phyloP scores from a whole-genome alignment of 2,329 filamentous ascomycete genomes.

The Endoconidiophora polonica region DNA sequence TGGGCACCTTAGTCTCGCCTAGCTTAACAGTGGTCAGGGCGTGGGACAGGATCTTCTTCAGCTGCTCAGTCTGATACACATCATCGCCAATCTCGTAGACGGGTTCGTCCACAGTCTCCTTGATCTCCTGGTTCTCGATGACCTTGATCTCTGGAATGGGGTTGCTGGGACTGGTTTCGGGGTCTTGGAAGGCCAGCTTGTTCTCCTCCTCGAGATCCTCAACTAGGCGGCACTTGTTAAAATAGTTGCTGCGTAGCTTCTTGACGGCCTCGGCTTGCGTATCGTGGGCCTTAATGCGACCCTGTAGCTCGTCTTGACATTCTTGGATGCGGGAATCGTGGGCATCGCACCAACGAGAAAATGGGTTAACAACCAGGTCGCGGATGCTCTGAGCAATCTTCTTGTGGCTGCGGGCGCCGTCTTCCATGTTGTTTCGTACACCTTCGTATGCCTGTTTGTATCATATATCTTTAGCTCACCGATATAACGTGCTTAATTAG shows the following conservation, averaged over 20 bases:
- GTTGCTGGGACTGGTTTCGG: slow-evolving; percentile 51
- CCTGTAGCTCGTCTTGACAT: slow-evolving; percentile 86
- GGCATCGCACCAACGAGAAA: slow-evolving; percentile 88
- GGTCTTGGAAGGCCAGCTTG: slow-evolving; percentile 90
- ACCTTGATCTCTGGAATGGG: slow-evolving; percentile 78
- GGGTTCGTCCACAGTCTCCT: slow-evolving; percentile 59
- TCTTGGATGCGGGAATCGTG: slow-evolving; percentile 83
- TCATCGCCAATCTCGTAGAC: slow-evolving; percentile 83
- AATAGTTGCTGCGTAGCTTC: slow-evolving; percentile 90
- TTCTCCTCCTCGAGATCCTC: slow-evolving; percentile 98
- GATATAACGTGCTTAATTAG: slow-evolving; percentile 1
- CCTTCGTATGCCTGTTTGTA: slow-evolving; percentile 69
- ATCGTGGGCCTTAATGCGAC: slow-evolving; percentile 80
- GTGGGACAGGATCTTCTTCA: slow-evolving; percentile 78
- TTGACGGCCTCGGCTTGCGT: slow-evolving; percentile 78
- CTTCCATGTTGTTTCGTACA: slow-evolving; percentile 79
- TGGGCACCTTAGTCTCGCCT: slow-evolving; percentile 85
- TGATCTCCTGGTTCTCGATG: slow-evolving; percentile 45
- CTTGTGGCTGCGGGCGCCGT: slow-evolving; percentile 74
- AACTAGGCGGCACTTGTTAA: slow-evolving; percentile 94
- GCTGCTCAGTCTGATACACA: slow-evolving; percentile 64
- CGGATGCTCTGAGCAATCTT: slow-evolving; percentile 95
- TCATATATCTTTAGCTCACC: not conserved
- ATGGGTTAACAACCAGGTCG: slow-evolving; percentile 86
- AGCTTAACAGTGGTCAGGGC: slow-evolving; percentile 78